Evolutionary conservation across 495 filamentous ascomycete species (phyloP).

Genomic region (Astrothelium macrocarpum): DNA sequence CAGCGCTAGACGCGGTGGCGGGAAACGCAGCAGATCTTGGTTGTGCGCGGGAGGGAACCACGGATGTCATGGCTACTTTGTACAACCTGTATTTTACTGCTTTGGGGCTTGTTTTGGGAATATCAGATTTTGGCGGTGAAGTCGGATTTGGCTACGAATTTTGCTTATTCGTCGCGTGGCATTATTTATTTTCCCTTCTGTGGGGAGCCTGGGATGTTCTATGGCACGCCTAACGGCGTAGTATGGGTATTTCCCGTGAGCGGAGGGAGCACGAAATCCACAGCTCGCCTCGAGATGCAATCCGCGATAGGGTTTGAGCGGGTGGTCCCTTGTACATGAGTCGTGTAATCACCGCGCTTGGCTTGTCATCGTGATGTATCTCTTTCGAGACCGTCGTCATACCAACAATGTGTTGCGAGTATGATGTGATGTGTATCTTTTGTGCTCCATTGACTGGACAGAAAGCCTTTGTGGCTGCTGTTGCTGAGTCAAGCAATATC

Average conservation of each 20-base stretch:
- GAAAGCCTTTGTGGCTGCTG: background rate
- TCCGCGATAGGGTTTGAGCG: too few species aligned
- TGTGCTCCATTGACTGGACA: background rate
- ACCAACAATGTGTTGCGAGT: too few species aligned
- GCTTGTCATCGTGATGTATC: background rate
- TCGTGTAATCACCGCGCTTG: background rate
- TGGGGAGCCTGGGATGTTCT: too few species aligned
- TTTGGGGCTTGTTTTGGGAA: background rate
- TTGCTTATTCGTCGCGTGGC: background rate
- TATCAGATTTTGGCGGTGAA: background rate
- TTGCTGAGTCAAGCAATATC: background rate
- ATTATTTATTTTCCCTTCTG: too few species aligned
- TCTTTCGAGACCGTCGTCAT: background rate
- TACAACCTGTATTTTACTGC: background rate
- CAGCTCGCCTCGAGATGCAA: background rate
- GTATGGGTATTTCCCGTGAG: too few species aligned
- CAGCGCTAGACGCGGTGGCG: too few species aligned
- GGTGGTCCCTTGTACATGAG: background rate
- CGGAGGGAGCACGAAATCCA: background rate
- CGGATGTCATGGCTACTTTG: background rate
- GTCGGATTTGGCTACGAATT: background rate
- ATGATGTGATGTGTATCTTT: background rate
- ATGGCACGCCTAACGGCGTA: too few species aligned
- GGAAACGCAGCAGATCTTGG: slow-evolving; percentile 6
- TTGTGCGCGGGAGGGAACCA: background rate